Evolutionary conservation across 768 basidiomycete species (phyloP), one percentile per base, ranked within the genome.

Genomic region (Russula emetica): DNA sequence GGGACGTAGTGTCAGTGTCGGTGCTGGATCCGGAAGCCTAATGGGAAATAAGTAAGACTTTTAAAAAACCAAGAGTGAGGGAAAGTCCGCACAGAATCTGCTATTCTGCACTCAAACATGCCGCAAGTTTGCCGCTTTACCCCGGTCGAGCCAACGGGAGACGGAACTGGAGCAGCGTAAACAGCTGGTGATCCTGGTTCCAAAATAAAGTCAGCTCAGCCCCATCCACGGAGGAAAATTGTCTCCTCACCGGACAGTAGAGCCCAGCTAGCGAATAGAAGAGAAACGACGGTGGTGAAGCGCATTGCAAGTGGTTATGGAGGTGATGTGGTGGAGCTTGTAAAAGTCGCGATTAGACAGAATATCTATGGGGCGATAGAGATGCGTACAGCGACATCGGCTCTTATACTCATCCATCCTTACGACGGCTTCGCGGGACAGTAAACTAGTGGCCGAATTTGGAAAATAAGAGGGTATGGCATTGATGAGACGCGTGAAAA

Each of bases 151-250:
- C 11, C 30, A 7, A 18, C 13, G 22, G 30, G n/a, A 34, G 6
- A 45, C 8, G 51, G 42, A 34, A 58, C 6, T 28, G 62, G 62
- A 36, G 57, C 57, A 11, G 62, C 62, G 20, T 45, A 53, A 22
- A 26, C 42, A 28, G 34, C 42, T 20, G 30, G 56, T 8, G 20
- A 44, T 22, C 53, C 61, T 44, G 3, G 13, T 49, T 36, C 8
- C 34, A n/a, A n/a, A 51, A 55, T 20, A 26, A 38, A n/a, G 26
- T 62, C 18, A 62, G 40, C 16, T 62, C 24, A 20, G 36, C 9
- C 9, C 38, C 32, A 45, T 18, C 38, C 14, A 28, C n/a, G 18
- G 9, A 7, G 26, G n/a, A 1, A 6, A 11, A 6, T n/a, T 14
- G 26, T 42, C 8, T 13, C 6, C 62, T 53, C 38, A 63, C 62